A percentile compares a stretch with the other conserved stretches of the same genome.
phyloP scores from a whole-genome alignment of 2,329 filamentous ascomycete species.

The Chlorencoelia australis region DNA sequence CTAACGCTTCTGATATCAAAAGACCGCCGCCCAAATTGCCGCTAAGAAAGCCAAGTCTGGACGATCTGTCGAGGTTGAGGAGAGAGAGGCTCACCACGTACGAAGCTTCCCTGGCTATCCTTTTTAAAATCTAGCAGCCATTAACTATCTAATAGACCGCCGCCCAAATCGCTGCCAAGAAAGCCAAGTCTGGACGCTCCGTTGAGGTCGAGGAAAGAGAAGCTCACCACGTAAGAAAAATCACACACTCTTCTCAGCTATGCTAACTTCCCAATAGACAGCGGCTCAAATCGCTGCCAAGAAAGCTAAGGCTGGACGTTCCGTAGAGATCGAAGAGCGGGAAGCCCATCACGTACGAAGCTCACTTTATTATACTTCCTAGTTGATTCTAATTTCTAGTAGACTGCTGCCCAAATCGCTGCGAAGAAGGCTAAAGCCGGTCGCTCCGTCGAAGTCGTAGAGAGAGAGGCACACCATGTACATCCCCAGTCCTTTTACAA shows the following conservation, averaged over 20 bases:
- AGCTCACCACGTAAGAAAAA: conserved; percentile 14
- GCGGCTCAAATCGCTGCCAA: conserved; percentile 18
- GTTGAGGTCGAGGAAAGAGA: conserved; percentile 8
- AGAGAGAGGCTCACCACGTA: conserved; percentile 13
- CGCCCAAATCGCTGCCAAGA: conserved; percentile 17
- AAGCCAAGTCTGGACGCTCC: conserved; percentile 5
- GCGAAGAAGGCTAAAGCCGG: conserved; percentile 11
- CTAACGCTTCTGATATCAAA: too few species aligned
- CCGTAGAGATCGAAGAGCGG: conserved; percentile 6
- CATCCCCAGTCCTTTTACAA: too few species aligned
- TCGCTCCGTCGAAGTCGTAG: conserved; percentile 6
- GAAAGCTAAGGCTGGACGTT: conserved; percentile 11
- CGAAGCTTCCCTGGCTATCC: too few species aligned
- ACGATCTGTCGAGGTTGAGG: conserved; percentile 7
- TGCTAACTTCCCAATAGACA: too few species aligned
- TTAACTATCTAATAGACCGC: conserved; percentile 18
- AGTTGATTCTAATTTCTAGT: too few species aligned
- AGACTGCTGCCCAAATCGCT: conserved; percentile 17
- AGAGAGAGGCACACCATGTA: too few species aligned
- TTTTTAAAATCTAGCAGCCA: too few species aligned
- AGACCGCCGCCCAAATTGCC: conserved; percentile 10
- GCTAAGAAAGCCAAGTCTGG: conserved; percentile 14
- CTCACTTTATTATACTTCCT: too few species aligned
- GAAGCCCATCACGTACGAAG: conserved; percentile 16
- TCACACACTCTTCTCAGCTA: too few species aligned